These are phyloP conservation scores for Chaetomium olivaceum DNA, from an alignment of 2,329 filamentous ascomycete genomes.

Conservation along the genomic window DNA sequence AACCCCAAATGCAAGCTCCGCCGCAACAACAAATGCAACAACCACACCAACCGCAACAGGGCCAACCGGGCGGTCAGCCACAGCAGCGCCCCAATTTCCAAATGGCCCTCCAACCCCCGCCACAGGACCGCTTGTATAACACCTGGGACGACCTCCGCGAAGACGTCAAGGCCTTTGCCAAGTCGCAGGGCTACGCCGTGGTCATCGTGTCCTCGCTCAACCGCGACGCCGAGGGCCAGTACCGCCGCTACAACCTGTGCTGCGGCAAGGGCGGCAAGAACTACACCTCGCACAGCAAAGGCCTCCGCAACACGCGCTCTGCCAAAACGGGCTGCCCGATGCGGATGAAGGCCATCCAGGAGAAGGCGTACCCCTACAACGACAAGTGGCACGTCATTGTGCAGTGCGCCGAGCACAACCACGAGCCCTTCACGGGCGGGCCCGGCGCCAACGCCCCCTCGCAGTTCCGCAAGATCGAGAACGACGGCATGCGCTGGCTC, in stretches of 20 bases:
- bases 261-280: slow-evolving; percentile 36
- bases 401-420: slow-evolving; percentile 36
- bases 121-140: slow-evolving; percentile 35
- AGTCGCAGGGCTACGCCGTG: slow-evolving; percentile 34
- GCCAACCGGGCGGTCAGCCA: background rate
- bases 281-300: slow-evolving; percentile 33
- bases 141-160: slow-evolving; percentile 31
- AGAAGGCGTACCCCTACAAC: slow-evolving; percentile 35
- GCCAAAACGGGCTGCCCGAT: slow-evolving; percentile 37
- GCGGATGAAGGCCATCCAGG: slow-evolving; percentile 36
- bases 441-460: slow-evolving; percentile 31
- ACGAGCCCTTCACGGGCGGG: slow-evolving; percentile 35
- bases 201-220: slow-evolving; percentile 35
- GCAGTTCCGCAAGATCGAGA: slow-evolving; percentile 36
- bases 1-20: slow-evolving; percentile 11
- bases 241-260: slow-evolving; percentile 36
- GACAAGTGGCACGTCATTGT: slow-evolving; percentile 37
- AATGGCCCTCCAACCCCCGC: slow-evolving; percentile 35
- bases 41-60: slow-evolving; percentile 20
- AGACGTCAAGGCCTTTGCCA: slow-evolving; percentile 34
- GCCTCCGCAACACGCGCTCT: slow-evolving; percentile 32
- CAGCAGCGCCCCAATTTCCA: slow-evolving; percentile 32
- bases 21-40: slow-evolving; percentile 22
- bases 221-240: slow-evolving; percentile 33
- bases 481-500: slow-evolving; percentile 34